These are phyloP conservation scores for Fusarium paranaense DNA, from an alignment of 2,329 filamentous ascomycete species.

Conservation along the genomic window DNA sequence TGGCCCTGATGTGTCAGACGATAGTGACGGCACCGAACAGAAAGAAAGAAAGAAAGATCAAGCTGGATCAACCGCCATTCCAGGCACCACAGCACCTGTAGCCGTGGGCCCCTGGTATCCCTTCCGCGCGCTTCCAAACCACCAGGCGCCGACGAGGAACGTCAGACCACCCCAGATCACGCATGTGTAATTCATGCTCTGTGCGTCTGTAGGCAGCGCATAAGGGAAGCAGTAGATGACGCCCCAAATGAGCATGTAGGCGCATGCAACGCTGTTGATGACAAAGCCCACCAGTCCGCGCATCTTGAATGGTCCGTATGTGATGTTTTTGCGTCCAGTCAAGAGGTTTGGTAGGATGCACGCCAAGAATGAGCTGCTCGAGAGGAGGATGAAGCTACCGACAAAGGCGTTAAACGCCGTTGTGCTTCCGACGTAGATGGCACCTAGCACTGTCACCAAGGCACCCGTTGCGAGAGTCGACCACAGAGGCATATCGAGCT, in stretches of 20 bases:
- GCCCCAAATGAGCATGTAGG: constrained; percentile 70
- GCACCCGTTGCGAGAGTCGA: constrained; percentile 62
- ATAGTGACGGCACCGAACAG: not conserved
- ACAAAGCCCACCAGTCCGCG: constrained; percentile 58
- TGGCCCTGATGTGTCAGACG: not conserved
- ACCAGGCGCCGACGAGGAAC: constrained; percentile 54
- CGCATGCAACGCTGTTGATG: constrained; percentile 63
- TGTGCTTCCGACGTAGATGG: constrained; percentile 73
- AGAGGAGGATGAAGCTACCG: constrained; percentile 57
- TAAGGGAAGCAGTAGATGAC: constrained; percentile 73
- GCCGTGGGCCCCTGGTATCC: constrained; percentile 41
- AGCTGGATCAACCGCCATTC: constrained; percentile 29
- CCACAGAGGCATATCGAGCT: constrained; percentile 51
- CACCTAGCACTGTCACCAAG: constrained; percentile 65
- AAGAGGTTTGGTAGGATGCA: constrained; percentile 71
- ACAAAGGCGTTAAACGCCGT: constrained; percentile 77
- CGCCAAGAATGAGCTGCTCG: constrained; percentile 63
- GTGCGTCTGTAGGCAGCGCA: constrained; percentile 56
- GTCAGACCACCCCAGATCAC: constrained; percentile 59
- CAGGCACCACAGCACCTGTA: constrained; percentile 36
- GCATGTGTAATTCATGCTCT: constrained; percentile 65
- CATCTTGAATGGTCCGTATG: constrained; percentile 70
- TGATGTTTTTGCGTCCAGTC: constrained; percentile 50
- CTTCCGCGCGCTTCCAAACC: constrained; percentile 50
- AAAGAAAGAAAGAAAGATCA: constrained; percentile 10